A percentile compares a stretch with the other conserved stretches of the same genome.
Conservation (phyloP, 1,284 basidiomycete species). For the Mycosarcoma maydis region DNA sequence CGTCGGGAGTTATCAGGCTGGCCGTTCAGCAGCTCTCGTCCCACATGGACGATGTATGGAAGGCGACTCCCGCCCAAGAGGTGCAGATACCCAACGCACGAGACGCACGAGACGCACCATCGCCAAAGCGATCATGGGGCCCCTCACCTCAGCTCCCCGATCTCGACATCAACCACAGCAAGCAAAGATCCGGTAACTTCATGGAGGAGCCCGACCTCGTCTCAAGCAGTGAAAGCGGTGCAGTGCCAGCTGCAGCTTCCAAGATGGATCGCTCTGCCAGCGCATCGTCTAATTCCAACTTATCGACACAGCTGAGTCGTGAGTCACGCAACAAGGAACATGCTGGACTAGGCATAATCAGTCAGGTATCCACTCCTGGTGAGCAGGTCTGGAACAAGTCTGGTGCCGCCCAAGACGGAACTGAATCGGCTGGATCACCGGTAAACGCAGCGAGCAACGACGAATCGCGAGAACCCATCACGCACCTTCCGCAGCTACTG, state of each 20-base stretch:
- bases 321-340: background rate
- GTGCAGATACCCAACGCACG: conserved; percentile 3
- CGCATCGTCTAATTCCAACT: conserved; percentile 5
- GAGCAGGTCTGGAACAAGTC: background rate
- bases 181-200: conserved; percentile 48
- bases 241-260: background rate
- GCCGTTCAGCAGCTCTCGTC: conserved; percentile 48
- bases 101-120: background rate
- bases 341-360: conserved; percentile 25
- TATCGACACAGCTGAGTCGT: background rate
- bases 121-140: conserved; percentile 39
- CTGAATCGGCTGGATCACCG: background rate
- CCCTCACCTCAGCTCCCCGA: conserved; percentile 50
- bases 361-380: background rate
- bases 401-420: background rate
- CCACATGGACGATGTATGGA: conserved; percentile 54
- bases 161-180: conserved; percentile 35
- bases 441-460: background rate
- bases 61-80: conserved; percentile 27
- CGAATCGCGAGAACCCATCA: background rate
- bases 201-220: conserved; percentile 44
- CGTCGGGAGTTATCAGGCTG: conserved; percentile 30
- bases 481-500: conserved; percentile 1
- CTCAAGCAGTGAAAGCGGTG: background rate
- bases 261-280: background rate